Evolutionary conservation across 2,329 filamentous ascomycete species (phyloP), one percentile per base, ranked within the genome.

Genomic region (Fusarium sp.): DNA sequence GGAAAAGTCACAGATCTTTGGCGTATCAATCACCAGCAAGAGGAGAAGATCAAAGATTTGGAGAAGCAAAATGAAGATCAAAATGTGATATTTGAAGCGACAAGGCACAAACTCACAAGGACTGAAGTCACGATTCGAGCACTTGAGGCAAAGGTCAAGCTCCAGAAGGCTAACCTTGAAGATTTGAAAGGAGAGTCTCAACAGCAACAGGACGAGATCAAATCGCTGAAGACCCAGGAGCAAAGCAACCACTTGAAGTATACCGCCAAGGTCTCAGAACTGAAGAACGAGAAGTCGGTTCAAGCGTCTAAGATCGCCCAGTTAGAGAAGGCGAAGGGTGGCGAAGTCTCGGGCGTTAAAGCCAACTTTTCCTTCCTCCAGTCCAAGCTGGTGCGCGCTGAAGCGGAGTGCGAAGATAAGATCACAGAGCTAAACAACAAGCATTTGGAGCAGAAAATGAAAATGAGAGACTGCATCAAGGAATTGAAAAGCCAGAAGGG

Each of bases 341-440:
- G 17, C 17, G 30, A 53, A 11, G 30, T 24, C 17, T 35, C 17
- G 0, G 48, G n/a, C 0, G 13, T 26, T 6, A 53, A 53, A 13
- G 30, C 17, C 17, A 53, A 53, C 12, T 53, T 53, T 35, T 26
- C 48, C 0, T 36, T 53, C n/a, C 30, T 35, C 8, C 30, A 53
- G 30, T 26, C 30, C 5, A 53, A 35, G 0, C 12, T 35, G 1
- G 2, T 2, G 12, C 12, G 4, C 0, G 12, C 5, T 2, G 48
- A 53, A 15, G 17, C 20, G 5, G 24, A 54, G 11, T 28, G 15
- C 20, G 17, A 39, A n/a, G 24, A n/a, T 1, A 22, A 10, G 10
- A 28, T 54, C 14, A 1, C 4, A n/a, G 24, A 54, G 24, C 24
- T 54, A 1, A 28, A 17, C 6, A 12, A 0, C 35, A 28, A n/a